phyloP scores from a whole-genome alignment of 768 basidiomycete species.

The Trametes gibbosa region DNA sequence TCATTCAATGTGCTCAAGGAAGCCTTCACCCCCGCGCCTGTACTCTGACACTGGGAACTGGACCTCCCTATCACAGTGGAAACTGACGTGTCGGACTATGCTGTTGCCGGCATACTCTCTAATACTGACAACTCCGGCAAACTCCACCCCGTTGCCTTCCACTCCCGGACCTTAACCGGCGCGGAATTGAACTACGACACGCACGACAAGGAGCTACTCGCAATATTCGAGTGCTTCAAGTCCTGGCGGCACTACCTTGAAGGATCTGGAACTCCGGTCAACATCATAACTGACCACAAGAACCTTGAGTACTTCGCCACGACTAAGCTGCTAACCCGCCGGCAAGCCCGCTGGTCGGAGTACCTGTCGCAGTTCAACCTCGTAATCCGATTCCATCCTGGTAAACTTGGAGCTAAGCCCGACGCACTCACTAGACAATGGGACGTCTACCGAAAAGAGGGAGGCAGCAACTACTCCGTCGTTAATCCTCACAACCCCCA shows the following conservation, averaged over 20 bases:
- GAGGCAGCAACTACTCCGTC: slow-evolving; percentile 22
- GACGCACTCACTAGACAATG: slow-evolving; percentile 22
- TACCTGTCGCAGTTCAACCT: slow-evolving; percentile 26
- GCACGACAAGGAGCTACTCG: slow-evolving; percentile 50
- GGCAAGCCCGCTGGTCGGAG: slow-evolving; percentile 38
- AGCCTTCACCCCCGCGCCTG: slow-evolving; percentile 19
- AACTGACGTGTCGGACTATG: slow-evolving; percentile 26
- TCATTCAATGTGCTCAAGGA: slow-evolving; percentile 32
- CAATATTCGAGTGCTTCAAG: slow-evolving; percentile 36
- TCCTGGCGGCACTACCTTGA: slow-evolving; percentile 27
- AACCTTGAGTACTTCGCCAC: slow-evolving; percentile 39
- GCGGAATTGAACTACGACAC: slow-evolving; percentile 48
- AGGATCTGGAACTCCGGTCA: slow-evolving; percentile 14
- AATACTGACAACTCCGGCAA: slow-evolving; percentile 11
- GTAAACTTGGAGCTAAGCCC: slow-evolving; percentile 5
- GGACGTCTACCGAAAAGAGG: slow-evolving; percentile 26
- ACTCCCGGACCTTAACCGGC: slow-evolving; percentile 26
- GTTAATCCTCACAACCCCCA: slow-evolving; percentile 22
- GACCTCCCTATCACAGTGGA: slow-evolving; percentile 12
- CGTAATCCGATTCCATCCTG: slow-evolving; percentile 4
- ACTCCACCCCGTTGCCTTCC: slow-evolving; percentile 33
- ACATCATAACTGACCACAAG: slow-evolving; percentile 35
- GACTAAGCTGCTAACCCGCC: slow-evolving; percentile 29
- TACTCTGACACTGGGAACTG: slow-evolving; percentile 24
- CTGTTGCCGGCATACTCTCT: slow-evolving; percentile 19